Evolutionary conservation across 352 stramenopile genomes (phyloP), one percentile per base, ranked within the genome.

Genomic region (Globisporangium recalcitrans): DNA sequence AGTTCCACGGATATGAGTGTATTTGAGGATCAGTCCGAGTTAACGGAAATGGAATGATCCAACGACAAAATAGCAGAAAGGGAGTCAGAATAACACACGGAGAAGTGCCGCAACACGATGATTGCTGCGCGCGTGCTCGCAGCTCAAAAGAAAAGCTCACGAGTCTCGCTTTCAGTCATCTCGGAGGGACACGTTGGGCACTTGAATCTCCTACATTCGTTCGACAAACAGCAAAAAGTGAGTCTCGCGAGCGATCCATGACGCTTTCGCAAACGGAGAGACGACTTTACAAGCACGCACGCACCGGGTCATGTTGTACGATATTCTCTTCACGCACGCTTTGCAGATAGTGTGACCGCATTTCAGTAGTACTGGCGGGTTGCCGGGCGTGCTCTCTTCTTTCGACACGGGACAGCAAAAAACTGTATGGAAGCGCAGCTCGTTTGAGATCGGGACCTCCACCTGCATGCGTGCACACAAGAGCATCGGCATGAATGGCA

Each of bases 391-490:
- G 65, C 82, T 91, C 60, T 92, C 83, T 71, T 96, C 87, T 64
- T 93, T 91, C 0, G 85, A 92, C 13, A 96, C 85, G 22, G 87
- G 87, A 38, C 87, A 96, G 31, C 83, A 88, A 36, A 96, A 95
- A 26, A 96, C 83, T 6, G 76, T 92, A 66, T 96, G 87, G 65
- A 95, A 96, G 24, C 84, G 84, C 60, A 91, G 68, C 49, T 91
- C 80, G 67, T 93, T 87, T 10, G 78, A 68, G 55, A 93, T 77
- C 4, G 85, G 85, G 13, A 96, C 78, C 60, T 96, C 86, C 67
- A 85, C 78, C 78, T 87, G 52, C 13, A 42, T 7, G 3, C n/a
- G 34, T 7, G 5, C 31, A 59, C 34, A 40, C 13, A 19, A 40
- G 11, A 16, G 11, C 34, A 13, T 40, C 13, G 3, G 13, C 34